Evolutionary conservation across 768 basidiomycete genomes (phyloP), one percentile per base, ranked within the genome.

Genomic region (Trametes cingulata): DNA sequence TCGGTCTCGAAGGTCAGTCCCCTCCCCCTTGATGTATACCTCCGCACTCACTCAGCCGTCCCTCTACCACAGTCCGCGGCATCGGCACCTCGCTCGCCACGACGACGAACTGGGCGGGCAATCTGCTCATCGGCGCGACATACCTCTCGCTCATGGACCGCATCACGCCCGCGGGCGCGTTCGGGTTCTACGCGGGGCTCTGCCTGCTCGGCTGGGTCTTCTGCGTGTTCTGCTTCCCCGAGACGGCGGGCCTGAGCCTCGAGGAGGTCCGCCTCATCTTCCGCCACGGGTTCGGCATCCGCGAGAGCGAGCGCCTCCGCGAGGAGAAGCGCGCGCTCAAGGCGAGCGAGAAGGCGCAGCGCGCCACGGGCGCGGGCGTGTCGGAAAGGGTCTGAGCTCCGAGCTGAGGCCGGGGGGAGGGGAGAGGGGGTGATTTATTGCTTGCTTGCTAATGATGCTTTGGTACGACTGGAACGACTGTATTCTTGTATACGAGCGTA

Each of bases 141-240:
- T 93, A 91, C 73, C 84, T 91, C 48, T 87, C 86, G 8, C 80
- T 93, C 49, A 91, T 93, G 85, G 77, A 81, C 20, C 74, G 76
- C 35, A 89, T 89, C 65, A 90, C 89, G 1, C 87, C 90, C 0
- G 76, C 87, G 0, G 89, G 89, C 1, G 87, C 89, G 6, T 91
- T 91, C 64, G 87, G 85, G 6, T 84, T 91, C 69, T 92, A 90
- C 66, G 88, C 85, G 0, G 87, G 86, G 2, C 74, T 91, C 14
- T 91, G 89, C 72, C 72, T 86, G 5, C 74, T 88, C 12, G 87
- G 87, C 4, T 86, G 83, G 78, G 22, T 88, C 12, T 93, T 92
- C 73, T 86, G 86, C 47, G 58, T 85, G 19, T 78, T 73, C 61
- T 88, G 84, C 70, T 93, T 90, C 79, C 90, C 90, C 0, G 91